phyloP scores from a whole-genome alignment of 805 yeast genomes.

The Isabelozyma gotoi region DNA sequence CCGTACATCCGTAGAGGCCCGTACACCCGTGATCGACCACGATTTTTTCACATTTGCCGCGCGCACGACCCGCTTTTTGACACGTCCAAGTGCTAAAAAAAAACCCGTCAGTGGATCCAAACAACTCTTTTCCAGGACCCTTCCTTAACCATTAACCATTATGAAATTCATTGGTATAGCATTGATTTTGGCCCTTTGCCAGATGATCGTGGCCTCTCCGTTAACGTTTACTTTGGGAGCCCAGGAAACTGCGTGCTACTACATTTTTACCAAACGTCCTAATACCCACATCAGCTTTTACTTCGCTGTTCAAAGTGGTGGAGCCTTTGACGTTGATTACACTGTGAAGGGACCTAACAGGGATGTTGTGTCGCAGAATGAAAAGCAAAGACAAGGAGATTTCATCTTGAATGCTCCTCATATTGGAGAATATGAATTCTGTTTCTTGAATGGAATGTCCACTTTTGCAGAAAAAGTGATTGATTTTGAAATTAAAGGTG shows the following conservation, averaged over 20 bases:
- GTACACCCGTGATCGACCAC: not conserved
- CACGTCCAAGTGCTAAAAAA: not conserved
- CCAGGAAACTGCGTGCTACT: constrained; percentile 70
- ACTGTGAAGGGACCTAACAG: constrained; percentile 58
- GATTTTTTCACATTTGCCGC: not conserved
- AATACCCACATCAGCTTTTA: constrained; percentile 67
- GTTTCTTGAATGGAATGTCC: constrained; percentile 80
- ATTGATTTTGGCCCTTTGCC: not conserved
- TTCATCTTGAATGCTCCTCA: constrained; percentile 64
- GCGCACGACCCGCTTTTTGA: not conserved
- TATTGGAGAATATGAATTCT: constrained; percentile 82
- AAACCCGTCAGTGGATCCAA: not conserved
- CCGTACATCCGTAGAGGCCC: not conserved
- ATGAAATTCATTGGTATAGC: not conserved
- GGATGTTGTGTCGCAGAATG: constrained; percentile 50
- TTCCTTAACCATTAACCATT: not conserved
- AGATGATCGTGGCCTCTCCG: constrained; percentile 44
- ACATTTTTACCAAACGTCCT: constrained; percentile 61
- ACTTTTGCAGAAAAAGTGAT: constrained; percentile 80
- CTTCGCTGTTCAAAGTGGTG: constrained; percentile 82
- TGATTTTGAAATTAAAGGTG: constrained; percentile 72
- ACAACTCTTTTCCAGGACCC: not conserved
- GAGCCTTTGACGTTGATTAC: constrained; percentile 79
- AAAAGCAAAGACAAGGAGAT: constrained; percentile 76
- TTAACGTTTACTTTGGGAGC: constrained; percentile 76